Base-by-base conservation (phyloP, 2,329 filamentous ascomycete genomes). In the Pseudopithomyces maydicus region DNA sequence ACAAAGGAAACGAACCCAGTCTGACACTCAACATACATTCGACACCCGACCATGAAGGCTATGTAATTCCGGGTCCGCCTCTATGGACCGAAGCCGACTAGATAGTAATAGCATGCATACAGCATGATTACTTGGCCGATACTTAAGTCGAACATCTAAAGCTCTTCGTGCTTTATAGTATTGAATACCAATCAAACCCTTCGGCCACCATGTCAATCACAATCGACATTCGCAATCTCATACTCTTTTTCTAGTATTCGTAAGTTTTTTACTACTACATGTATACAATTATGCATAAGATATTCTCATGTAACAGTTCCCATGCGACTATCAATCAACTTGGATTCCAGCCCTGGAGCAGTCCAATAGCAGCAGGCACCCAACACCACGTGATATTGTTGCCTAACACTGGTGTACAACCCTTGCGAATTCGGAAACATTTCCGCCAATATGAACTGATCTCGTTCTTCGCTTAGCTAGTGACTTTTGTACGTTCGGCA, bases 1-100 rank as follows among this genome's bases (percentile, higher is more conserved):
- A 81, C 66, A 67, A 61, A 11, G 59, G 64, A 17, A 68, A 69
- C 44, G 78, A 80, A 44, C 62, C 74, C 10, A 80, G 80, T 35
- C 74, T 81, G 57, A 58, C 68, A 26, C 64, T 73, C 56, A 70
- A 70, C 57, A 68, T 57, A 54, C 64, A 58, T 56, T 45, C 22
- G 53, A 52, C 55, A 57, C 66, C 50, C 46, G 62, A 62, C 46
- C 58, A 65, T 57, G 14, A 55, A 4, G 58, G 54, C 19, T 66
- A 66, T 54, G 54, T 65, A 20, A 66, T 73, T 56, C 71, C 73
- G 33, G 72, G 72, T 12, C 71, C 73, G 12, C 53, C 48, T 11
- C 38, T 68, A n/a, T 70, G 65, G 65, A 55, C 50, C 11, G 55
- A 45, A 11, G 52, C 53, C 29, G 23, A 46, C 12, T 51, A 33